Percentiles rank a stretch among this genome's conserved stretches.
Conservation (phyloP, 371 early-diverging fungal species). For the Pancytospora philotis region DNA sequence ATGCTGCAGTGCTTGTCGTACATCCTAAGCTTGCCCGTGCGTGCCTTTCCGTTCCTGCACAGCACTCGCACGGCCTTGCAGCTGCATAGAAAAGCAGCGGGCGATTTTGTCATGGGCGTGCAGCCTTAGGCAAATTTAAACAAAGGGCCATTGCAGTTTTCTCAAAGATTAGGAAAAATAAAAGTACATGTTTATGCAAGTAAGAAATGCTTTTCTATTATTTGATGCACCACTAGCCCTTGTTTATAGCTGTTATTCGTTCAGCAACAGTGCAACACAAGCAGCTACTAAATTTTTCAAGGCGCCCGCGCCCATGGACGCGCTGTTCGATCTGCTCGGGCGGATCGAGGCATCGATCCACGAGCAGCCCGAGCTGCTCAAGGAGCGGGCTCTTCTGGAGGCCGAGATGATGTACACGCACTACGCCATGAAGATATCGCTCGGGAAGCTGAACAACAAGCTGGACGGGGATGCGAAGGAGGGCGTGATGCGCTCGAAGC, state of each 20-base stretch:
- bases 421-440: slow-evolving; percentile 5
- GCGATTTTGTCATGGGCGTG: too few relatives aligned
- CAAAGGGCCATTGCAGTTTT: too few relatives aligned
- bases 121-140: too few relatives aligned
- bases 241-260: too few relatives aligned
- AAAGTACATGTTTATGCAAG: too few relatives aligned
- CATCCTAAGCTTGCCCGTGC: slow-evolving; percentile 13
- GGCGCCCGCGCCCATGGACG: neutral
- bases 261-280: too few relatives aligned
- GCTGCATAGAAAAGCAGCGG: too few relatives aligned
- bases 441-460: slow-evolving; percentile 3
- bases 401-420: slow-evolving; percentile 12
- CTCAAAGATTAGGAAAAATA: too few relatives aligned
- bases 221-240: too few relatives aligned
- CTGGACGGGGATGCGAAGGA: neutral
- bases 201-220: too few relatives aligned
- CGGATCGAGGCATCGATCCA: neutral
- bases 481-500: neutral
- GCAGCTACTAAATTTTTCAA: neutral
- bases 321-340: neutral
- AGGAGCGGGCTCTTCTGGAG: neutral
- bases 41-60: too few relatives aligned
- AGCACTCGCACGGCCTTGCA: too few relatives aligned
- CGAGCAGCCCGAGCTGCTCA: neutral
- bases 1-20: slow-evolving; percentile 50